Evolutionary conservation across 176 grass and related monocot genomes (phyloP).

Genomic region (Carex pumila): DNA sequence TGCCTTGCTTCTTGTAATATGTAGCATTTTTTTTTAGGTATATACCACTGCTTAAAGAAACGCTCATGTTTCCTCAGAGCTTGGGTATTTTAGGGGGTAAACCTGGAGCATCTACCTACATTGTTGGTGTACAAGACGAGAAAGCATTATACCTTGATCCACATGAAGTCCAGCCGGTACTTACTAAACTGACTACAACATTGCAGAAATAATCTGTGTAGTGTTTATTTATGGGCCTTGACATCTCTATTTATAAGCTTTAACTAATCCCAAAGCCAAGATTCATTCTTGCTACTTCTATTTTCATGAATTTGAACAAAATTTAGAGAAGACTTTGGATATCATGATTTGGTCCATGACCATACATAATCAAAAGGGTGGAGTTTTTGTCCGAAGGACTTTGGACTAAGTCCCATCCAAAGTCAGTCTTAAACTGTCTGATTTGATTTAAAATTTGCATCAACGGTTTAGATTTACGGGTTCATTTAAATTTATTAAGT

Average conservation of each 20-base stretch:
- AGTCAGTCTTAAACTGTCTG: no score
- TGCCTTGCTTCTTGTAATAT: background rate
- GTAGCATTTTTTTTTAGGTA: conserved; percentile 43
- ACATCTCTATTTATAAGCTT: no score
- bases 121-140: conserved; percentile 92
- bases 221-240: no score
- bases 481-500: no score
- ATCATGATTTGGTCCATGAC: background rate
- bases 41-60: conserved; percentile 85
- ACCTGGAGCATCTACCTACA: conserved; percentile 89
- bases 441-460: no score
- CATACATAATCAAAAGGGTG: background rate
- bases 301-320: background rate
- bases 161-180: conserved; percentile 84
- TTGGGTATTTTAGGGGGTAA: conserved; percentile 97
- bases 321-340: background rate
- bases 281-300: background rate
- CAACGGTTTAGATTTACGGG: no score
- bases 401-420: no score
- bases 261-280: background rate
- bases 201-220: background rate
- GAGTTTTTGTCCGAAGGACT: no score
- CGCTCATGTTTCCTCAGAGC: conserved; percentile 93
- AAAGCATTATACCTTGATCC: conserved; percentile 88
- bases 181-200: background rate